Evolutionary conservation across 345 rosid species (phyloP).

Genomic region (Ricinus communis): DNA sequence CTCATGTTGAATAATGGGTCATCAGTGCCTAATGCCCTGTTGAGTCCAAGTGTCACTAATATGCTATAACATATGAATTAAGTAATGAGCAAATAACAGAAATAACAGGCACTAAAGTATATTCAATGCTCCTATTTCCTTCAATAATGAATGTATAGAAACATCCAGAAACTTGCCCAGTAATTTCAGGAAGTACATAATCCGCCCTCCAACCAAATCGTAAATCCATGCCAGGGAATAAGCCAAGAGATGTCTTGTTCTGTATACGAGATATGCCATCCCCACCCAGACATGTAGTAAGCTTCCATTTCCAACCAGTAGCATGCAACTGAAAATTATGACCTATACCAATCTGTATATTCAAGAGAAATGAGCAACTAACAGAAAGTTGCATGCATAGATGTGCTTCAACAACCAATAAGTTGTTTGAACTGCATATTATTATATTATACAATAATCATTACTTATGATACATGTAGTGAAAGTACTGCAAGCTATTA

Average conservation of each 20-base stretch:
- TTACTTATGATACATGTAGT: neutral
- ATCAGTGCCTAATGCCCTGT: conserved; percentile 74
- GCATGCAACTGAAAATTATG: conserved; percentile 78
- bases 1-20: conserved; percentile 84
- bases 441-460: neutral
- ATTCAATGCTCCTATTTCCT: conserved; percentile 10
- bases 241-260: conserved; percentile 76
- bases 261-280: conserved; percentile 76
- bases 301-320: conserved; percentile 90
- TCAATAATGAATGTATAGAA: conserved; percentile 1
- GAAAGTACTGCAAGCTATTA: neutral
- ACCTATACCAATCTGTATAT: conserved; percentile 70
- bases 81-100: neutral
- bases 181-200: conserved; percentile 78
- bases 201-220: conserved; percentile 94
- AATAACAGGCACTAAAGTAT: neutral
- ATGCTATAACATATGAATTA: conserved; percentile 2
- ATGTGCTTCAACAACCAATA: conserved; percentile 7
- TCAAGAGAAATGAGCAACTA: neutral
- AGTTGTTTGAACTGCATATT: neutral
- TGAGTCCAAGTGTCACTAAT: conserved; percentile 24
- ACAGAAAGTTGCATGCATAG: neutral
- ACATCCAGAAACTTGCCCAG: conserved; percentile 59
- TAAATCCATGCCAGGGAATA: conserved; percentile 79
- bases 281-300: conserved; percentile 81